Evolutionary conservation across 2,329 filamentous ascomycete genomes (phyloP).

Genomic region (Cladorrhinum sp.): DNA sequence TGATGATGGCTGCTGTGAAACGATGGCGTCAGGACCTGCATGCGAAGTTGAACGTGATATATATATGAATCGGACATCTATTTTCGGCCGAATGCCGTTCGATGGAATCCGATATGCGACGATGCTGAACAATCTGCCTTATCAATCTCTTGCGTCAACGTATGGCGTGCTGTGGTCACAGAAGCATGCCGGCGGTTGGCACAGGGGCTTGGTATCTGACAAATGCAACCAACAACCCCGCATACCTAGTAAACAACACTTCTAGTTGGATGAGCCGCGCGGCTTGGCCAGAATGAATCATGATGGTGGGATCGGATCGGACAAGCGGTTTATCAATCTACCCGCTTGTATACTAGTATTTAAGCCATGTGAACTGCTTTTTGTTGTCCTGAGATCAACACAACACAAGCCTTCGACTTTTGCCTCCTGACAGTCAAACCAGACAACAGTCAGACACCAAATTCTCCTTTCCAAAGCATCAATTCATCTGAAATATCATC

Average conservation of each 20-base stretch:
- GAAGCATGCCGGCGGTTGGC: too few relatives aligned
- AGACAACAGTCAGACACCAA: neutral
- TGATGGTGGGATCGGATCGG: neutral
- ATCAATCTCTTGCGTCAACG: constrained; percentile 4
- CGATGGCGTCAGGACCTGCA: neutral
- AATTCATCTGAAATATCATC: neutral
- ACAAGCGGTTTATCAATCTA: neutral
- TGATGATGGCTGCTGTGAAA: neutral
- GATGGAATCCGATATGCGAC: too few relatives aligned
- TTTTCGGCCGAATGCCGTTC: neutral
- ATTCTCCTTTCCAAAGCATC: too few relatives aligned
- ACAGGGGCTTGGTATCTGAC: neutral
- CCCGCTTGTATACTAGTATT: neutral
- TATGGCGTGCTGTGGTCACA: constrained; percentile 7
- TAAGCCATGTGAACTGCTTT: neutral
- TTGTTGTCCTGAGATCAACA: neutral
- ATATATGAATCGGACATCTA: neutral
- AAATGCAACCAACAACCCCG: neutral
- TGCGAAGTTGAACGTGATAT: neutral
- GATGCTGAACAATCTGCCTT: neutral
- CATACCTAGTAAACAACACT: neutral
- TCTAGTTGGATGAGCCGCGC: neutral
- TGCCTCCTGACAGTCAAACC: neutral
- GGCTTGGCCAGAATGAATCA: neutral
- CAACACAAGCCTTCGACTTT: neutral